Evolutionary conservation across 1,139 yeast species (phyloP).

Genomic region (Blastobotrys proliferans): DNA sequence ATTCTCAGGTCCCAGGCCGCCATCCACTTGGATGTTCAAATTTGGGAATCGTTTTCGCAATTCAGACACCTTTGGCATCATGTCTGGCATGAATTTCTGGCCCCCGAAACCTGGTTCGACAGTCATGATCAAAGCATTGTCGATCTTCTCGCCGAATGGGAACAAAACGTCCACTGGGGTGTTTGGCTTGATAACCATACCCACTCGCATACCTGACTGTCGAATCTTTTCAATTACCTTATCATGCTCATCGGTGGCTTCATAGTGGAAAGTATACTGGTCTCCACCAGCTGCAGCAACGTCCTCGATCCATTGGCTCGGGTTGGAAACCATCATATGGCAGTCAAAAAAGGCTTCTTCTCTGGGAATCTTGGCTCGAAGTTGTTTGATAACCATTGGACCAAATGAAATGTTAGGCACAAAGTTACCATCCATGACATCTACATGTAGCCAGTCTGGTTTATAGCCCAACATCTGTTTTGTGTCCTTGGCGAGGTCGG

Average conservation of each 20-base stretch:
- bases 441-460: conserved; percentile 97
- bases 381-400: conserved; percentile 77
- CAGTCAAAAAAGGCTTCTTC: conserved; percentile 84
- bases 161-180: conserved; percentile 83
- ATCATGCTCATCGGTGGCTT: conserved; percentile 79
- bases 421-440: conserved; percentile 98
- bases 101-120: conserved; percentile 99
- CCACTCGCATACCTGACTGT: conserved; percentile 82
- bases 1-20: conserved; percentile 87
- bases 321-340: conserved; percentile 97
- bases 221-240: conserved; percentile 73
- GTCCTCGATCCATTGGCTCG: conserved; percentile 91
- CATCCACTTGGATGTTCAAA: conserved; percentile 91
- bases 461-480: conserved; percentile 66
- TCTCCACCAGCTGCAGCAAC: conserved; percentile 95
- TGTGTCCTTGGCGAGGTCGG: conserved; percentile 84
- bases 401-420: conserved; percentile 96
- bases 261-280: conserved; percentile 94
- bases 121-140: conserved; percentile 95
- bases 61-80: conserved; percentile 91
- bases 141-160: conserved; percentile 72
- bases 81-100: conserved; percentile 88
- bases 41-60: conserved; percentile 72
- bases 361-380: conserved; percentile 74
- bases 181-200: conserved; percentile 91